These are phyloP conservation scores for Blastocystis sp. DNA, from an alignment of 352 stramenopile genomes.

Conservation along the genomic window DNA sequence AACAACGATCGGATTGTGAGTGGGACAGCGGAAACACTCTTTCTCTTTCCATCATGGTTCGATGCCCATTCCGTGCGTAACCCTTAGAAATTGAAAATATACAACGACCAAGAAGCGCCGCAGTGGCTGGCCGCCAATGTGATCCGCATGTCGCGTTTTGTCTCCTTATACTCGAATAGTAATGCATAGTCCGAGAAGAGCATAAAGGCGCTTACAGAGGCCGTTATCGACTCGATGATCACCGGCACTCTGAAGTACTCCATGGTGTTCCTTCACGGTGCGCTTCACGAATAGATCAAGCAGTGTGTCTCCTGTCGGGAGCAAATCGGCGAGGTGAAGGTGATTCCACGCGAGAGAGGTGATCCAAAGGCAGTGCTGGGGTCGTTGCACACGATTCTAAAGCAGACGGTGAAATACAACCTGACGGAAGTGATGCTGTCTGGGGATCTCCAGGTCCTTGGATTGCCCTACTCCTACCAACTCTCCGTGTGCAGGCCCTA, in stretches of 20 bases:
- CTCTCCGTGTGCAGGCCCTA: constrained; percentile 49
- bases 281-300: constrained; percentile 16
- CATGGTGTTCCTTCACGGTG: not conserved
- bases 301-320: not conserved
- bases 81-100: constrained; percentile 2
- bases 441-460: constrained; percentile 26
- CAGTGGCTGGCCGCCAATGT: constrained; percentile 55
- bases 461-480: constrained; percentile 49
- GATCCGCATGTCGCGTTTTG: constrained; percentile 48
- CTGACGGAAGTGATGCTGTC: constrained; percentile 59
- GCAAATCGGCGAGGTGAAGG: constrained; percentile 55
- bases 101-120: constrained; percentile 33
- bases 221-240: constrained; percentile 42
- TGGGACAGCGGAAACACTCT: too few relatives aligned
- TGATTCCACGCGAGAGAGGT: not conserved
- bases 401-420: constrained; percentile 30
- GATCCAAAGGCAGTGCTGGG: not conserved
- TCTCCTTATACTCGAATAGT: not conserved
- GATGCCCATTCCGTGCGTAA: not conserved
- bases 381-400: constrained; percentile 12
- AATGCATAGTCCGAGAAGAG: constrained; percentile 54
- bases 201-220: constrained; percentile 49
- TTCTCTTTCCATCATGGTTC: not conserved
- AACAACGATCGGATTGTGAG: too few relatives aligned
- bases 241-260: constrained; percentile 31